phyloP scores from a whole-genome alignment of 495 filamentous ascomycete species.

The Penicillium coffeae region DNA sequence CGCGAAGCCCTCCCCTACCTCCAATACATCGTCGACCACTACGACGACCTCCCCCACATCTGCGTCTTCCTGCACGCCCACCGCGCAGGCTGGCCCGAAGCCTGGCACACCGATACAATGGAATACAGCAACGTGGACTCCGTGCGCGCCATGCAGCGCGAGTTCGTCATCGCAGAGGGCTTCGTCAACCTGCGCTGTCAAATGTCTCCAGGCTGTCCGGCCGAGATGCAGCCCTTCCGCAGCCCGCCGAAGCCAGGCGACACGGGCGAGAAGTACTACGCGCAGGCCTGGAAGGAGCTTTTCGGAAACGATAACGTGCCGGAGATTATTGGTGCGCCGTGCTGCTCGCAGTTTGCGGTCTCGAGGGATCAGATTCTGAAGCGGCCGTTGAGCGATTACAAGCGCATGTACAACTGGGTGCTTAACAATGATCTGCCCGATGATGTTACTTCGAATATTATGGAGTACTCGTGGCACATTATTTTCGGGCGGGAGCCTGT shows the following conservation, averaged over 20 bases:
- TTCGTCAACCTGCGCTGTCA: conserved; percentile 44
- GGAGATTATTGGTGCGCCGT: conserved; percentile 48
- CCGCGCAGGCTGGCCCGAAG: conserved; percentile 35
- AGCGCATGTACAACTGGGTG: conserved; percentile 58
- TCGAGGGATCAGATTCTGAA: conserved; percentile 48
- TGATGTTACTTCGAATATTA: conserved; percentile 40
- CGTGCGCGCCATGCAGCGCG: conserved; percentile 34
- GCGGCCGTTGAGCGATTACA: conserved; percentile 50
- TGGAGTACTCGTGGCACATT: conserved; percentile 56
- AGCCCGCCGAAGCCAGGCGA: conserved; percentile 52
- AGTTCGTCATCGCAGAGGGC: conserved; percentile 33
- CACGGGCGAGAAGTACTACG: conserved; percentile 35
- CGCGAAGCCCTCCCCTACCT: conserved; percentile 47
- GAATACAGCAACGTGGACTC: conserved; percentile 43
- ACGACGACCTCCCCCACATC: conserved; percentile 37
- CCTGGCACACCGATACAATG: conserved; percentile 47
- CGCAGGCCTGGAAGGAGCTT: conserved; percentile 41
- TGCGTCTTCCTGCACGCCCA: conserved; percentile 45
- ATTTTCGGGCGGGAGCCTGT: conserved; percentile 52
- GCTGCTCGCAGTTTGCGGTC: conserved; percentile 70
- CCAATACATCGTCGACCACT: conserved; percentile 46
- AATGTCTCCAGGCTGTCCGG: conserved; percentile 37
- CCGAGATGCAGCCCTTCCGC: conserved; percentile 39
- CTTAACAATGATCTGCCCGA: conserved; percentile 45
- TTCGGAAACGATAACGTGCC: conserved; percentile 44